Conservation (phyloP, 176 grass and related monocot genomes). For the sorghum (Sorghum bicolor) region Sorghum_bicolor_NCBIv3 NC_012875.2:45343501-45344000, state of each 20-base stretch:
- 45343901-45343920: neutral
- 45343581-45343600: constrained; percentile 36
- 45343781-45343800: neutral
- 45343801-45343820: neutral
- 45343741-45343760: constrained; percentile 26
- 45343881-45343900: neutral
- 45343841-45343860: too few species aligned
- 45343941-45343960: neutral
- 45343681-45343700: constrained; percentile 45
- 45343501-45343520: constrained; percentile 91
- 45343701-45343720: constrained; percentile 44
- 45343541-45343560: constrained; percentile 9
- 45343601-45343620: constrained; percentile 31
- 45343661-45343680: constrained; percentile 50
- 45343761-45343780: constrained; percentile 28
- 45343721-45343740: constrained; percentile 34
- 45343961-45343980: neutral
- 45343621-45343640: constrained; percentile 18
- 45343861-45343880: too few species aligned
- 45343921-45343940: neutral
- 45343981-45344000: neutral
- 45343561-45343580: neutral
- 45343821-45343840: too few species aligned
- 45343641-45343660: constrained; percentile 42
- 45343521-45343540: constrained; percentile 81